Evolutionary conservation across 2,329 filamentous ascomycete species (phyloP), one percentile per base, ranked within the genome.

Genomic region (Orbilia quercus): DNA sequence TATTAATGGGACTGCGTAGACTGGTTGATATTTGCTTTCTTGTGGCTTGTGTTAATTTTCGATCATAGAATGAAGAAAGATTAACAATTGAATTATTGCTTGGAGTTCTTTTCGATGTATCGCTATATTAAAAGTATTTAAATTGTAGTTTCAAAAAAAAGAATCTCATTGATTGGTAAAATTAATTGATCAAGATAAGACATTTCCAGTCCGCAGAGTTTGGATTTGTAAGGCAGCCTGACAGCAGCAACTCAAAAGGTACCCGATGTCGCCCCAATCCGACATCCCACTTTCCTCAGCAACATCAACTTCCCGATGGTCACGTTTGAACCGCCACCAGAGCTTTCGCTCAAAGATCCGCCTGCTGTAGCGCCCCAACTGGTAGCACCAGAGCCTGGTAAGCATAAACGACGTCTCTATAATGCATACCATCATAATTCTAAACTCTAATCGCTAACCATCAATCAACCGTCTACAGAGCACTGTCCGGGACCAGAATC

Each of bases 401-500:
- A 50, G 58, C 3, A 45, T 45, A 18, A 50, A 38, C 4, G 38
- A 62, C 28, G 60, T 22, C 55, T 51, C 28, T 31, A 31, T 31
- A 4, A 31, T 16, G 34, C 9, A 45, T 50, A 20, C 36, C 28
- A 18, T 31, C 57, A 44, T 31, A 36, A 16, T 25, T 60, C 34
- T 38, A 7, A 40, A 23, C 18, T 22, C 23, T 28, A 64, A 40
- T 40, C 50, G 20, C 18, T 53, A 36, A 58, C n/a, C n/a, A n/a
- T 16, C 18, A 40, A 23, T 57, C 60, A 75, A 57, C 75, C 42
- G n/a, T 45, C 11, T 59, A 28, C 74, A 83, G 92, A 98, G 82
- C 93, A 98, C 84, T 99, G 95, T 79, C 94, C 94, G 1, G 95
- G 95, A 0, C 95, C 91, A 2, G 91, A 94, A 79, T 92, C 90